A percentile compares a stretch with the other conserved stretches of the same genome.
These are phyloP conservation scores for Parastagonospora avenae DNA, from an alignment of 2,329 filamentous ascomycete genomes.

Conservation along the genomic window DNA sequence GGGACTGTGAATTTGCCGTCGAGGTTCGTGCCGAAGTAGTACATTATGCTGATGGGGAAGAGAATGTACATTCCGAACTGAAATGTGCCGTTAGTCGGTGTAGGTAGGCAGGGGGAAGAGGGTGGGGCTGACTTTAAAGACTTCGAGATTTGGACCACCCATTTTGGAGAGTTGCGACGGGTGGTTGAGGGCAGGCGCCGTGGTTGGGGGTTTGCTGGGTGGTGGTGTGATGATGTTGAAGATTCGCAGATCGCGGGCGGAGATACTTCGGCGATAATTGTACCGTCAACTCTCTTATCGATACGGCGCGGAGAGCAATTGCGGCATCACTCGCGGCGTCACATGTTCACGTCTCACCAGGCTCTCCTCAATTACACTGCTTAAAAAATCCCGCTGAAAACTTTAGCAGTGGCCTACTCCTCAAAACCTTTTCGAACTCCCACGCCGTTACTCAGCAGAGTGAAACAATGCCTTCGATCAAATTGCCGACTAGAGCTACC, in stretches of 20 bases:
- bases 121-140: slow-evolving; percentile 75
- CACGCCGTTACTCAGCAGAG: too few species aligned
- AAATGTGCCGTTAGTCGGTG: slow-evolving; percentile 3
- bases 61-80: slow-evolving; percentile 99
- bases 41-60: slow-evolving; percentile 99
- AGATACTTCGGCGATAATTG: slow-evolving; percentile 18
- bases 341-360: too few species aligned
- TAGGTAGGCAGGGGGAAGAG: slow-evolving; percentile 1
- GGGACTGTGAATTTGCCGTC: slow-evolving; percentile 82
- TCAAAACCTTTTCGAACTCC: too few species aligned
- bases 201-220: not conserved
- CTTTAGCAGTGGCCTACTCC: too few species aligned
- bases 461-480: too few species aligned
- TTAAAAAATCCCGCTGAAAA: too few species aligned
- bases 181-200: not conserved
- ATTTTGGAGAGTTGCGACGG: slow-evolving; percentile 53
- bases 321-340: too few species aligned
- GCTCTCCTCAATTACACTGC: too few species aligned
- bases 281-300: not conserved
- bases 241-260: slow-evolving; percentile 29
- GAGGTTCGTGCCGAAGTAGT: slow-evolving; percentile 98
- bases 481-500: too few species aligned
- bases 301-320: slow-evolving; percentile 1
- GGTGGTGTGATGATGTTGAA: slow-evolving; percentile 13
- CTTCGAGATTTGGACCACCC: slow-evolving; percentile 87